Conservation (phyloP, 805 yeast species). For the Saccharomycopsis amapae region DNA sequence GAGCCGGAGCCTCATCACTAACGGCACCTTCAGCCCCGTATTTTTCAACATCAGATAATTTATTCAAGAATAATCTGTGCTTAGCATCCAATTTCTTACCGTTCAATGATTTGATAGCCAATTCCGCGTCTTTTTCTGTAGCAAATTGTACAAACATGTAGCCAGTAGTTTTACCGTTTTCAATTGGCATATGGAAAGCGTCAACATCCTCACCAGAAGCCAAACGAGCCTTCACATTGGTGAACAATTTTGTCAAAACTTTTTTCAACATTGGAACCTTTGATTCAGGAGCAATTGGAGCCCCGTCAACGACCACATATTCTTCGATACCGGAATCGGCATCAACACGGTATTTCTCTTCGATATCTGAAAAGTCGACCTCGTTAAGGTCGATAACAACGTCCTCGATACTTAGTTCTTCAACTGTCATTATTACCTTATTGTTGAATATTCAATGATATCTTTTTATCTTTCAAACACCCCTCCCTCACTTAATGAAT, state of each 20-base stretch:
- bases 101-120: conserved; percentile 73
- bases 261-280: conserved; percentile 79
- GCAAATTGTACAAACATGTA: conserved; percentile 78
- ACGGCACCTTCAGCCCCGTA: conserved; percentile 61
- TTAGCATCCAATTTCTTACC: conserved; percentile 90
- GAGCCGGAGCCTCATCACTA: conserved; percentile 58
- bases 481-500: no score
- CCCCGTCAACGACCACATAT: conserved; percentile 86
- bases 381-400: conserved; percentile 49
- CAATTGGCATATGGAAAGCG: conserved; percentile 76
- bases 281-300: conserved; percentile 88
- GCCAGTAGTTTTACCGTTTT: conserved; percentile 73
- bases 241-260: conserved; percentile 76
- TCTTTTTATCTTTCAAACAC: not conserved
- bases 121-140: conserved; percentile 56
- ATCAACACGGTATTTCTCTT: conserved; percentile 60
- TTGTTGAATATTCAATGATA: not conserved
- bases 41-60: conserved; percentile 73
- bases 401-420: conserved; percentile 32
- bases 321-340: conserved; percentile 60
- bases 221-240: conserved; percentile 64
- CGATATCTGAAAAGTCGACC: conserved; percentile 79
- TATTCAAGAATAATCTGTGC: conserved; percentile 83
- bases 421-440: no score
- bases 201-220: conserved; percentile 30